These are phyloP conservation scores for Leccinellum rugosiceps DNA, from an alignment of 768 basidiomycete genomes.

Conservation along the genomic window DNA sequence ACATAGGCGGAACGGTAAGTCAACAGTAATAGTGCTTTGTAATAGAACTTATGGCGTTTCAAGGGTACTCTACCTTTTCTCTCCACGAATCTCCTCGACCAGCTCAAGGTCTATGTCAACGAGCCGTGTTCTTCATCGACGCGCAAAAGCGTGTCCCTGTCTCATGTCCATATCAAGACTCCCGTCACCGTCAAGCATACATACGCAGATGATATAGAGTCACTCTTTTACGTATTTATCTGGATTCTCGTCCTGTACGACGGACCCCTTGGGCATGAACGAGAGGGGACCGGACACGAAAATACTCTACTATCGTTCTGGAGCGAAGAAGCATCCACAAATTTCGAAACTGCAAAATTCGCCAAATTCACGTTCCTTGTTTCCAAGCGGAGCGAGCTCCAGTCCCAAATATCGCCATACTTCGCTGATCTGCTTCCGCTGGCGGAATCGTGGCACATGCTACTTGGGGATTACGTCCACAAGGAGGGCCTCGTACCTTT, in stretches of 20 bases:
- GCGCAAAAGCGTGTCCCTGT: background rate
- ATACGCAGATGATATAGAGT: background rate
- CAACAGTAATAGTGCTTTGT: background rate
- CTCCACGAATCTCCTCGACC: background rate
- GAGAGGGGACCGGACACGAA: background rate
- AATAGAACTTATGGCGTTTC: background rate
- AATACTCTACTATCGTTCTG: background rate
- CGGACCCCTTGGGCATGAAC: background rate
- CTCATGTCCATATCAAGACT: background rate
- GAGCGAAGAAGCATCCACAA: background rate
- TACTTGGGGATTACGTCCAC: background rate
- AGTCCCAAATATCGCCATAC: background rate
- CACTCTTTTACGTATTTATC: background rate
- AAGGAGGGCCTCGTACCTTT: background rate
- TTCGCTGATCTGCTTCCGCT: background rate
- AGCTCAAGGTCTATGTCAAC: background rate
- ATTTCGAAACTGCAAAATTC: background rate
- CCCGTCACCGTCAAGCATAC: background rate
- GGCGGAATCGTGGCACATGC: background rate
- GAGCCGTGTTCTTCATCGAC: background rate
- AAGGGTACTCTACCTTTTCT: background rate
- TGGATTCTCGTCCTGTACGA: background rate
- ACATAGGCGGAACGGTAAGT: background rate
- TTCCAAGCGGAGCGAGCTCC: background rate
- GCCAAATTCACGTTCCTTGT: background rate